Base-by-base conservation (phyloP, 2,329 filamentous ascomycete genomes). In the Penicillium sp. region DNA sequence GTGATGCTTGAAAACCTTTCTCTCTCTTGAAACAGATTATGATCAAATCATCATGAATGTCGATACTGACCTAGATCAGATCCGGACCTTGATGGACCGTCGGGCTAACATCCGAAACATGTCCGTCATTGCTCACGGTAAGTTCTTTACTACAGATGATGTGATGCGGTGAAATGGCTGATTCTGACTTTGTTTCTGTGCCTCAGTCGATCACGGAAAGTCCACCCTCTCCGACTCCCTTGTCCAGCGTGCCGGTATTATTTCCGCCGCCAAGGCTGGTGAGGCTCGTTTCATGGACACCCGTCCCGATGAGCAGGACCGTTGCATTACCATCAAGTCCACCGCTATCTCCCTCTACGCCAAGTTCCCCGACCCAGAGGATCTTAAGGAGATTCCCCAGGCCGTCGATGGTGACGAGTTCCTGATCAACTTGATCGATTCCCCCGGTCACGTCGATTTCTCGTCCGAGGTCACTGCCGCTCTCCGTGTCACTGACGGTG, bases 341-440 rank as follows among this genome's bases (percentile, higher is more conserved):
- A 99, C 94, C 65, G 94, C 96, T 81, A 99, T 99, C 83, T 97
- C 96, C 71, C 88, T 99, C 76, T 99, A 94, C 82, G 92, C 91
- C 76, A 83, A 87, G 73, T 87, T 99, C 68, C 81, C 84, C 61
- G 87, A 90, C 69, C 82, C 85, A 49, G 93, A 97, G 59, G 94
- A 97, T 77, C 77, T 97, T 68, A 96, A 96, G 87, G 94, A 99
- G 77, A 92, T 97, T 70, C 89, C 89, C 69, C 87, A 88, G 78
- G 89, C 91, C 82, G 90, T 91, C 70, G 86, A 92, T 65, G 94
- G 94, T 80, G 89, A 89, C 79, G 91, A 96, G 79, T 99, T 99
- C 89, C 86, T 99, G 85, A 96, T 99, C 89, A 99, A 99, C 89
- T 86, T 99, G 82, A 99, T 99, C 80, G 94, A 99, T 83, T 99